Base-by-base conservation (phyloP, 2,329 filamentous ascomycete species). In the Fusarium globosum region DNA sequence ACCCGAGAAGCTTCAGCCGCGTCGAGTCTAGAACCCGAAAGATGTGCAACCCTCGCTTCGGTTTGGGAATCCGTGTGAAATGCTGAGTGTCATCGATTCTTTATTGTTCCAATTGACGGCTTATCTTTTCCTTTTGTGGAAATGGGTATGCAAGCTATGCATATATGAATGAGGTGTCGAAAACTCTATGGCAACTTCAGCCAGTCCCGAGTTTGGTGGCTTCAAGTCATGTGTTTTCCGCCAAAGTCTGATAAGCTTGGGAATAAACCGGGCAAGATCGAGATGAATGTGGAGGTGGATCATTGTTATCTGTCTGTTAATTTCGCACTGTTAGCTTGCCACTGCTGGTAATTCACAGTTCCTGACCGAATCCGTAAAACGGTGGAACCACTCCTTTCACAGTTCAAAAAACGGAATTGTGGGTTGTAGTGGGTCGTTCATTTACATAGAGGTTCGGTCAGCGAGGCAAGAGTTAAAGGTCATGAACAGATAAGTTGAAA, bases 1-100 rank as follows among this genome's bases (percentile, higher is more conserved):
- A 58, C 55, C 55, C 55, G 55, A 58, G 18, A 28, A 36, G 30
- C 10, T 49, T n/a, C 30, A 49, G 55, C 30, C 30, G 10, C 14
- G n/a, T 58, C 23, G 41, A 35, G n/a, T 58, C 41, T 28, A 58
- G 55, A 58, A 58, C 41, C 55, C 55, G 55, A 58, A 30, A 35
- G 30, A 58, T 28, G 55, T 38, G 42, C 23, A 58, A 36, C 30
- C 41, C 30, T 48, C 55, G 15, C n/a, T 33, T 58, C 55, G 55
- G 55, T 35, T 49, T 36, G 20, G 20, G 41, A n/a, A 58, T 49
- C 55, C 41, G 41, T 49, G 23, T 48, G 55, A 58, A 16, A 48
- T 36, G 39, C 36, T 58, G 55, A 58, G 55, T 14, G 41, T 38
- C 55, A 49, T 49, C 2, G 30, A 58, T 26, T 49, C 20, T 36